Percentiles rank a stretch among this genome's conserved stretches.
Conservation (phyloP, 2,329 filamentous ascomycete species). For the Acrodontium crateriforme region DNA sequence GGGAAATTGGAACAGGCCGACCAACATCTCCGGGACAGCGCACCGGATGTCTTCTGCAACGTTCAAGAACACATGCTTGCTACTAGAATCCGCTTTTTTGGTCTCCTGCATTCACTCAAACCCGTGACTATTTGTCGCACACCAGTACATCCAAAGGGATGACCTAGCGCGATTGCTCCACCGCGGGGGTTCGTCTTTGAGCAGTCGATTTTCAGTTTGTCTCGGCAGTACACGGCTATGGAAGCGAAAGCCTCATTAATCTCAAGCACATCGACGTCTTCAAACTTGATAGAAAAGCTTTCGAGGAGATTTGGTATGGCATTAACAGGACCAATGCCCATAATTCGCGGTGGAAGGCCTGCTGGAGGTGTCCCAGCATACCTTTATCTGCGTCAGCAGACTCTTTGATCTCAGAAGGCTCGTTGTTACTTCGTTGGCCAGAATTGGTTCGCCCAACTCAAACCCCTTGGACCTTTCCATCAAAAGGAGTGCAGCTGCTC, state of each 20-base stretch:
- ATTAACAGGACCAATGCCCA: slow-evolving; percentile 77
- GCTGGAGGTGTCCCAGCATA: slow-evolving; percentile 51
- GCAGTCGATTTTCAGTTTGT: slow-evolving; percentile 53
- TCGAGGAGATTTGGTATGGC: slow-evolving; percentile 70
- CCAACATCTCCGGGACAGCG: too few relatives aligned
- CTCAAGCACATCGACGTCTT: slow-evolving; percentile 73
- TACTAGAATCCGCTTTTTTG: slow-evolving; percentile 60
- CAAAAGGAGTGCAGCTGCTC: slow-evolving; percentile 68
- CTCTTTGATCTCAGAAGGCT: too few relatives aligned
- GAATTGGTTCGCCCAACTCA: slow-evolving; percentile 53
- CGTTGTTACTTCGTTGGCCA: too few relatives aligned
- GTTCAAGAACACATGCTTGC: slow-evolving; percentile 66
- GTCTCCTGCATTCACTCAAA: slow-evolving; percentile 51
- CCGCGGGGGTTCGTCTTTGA: slow-evolving; percentile 77
- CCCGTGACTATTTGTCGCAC: slow-evolving; percentile 66
- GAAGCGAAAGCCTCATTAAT: slow-evolving; percentile 70
- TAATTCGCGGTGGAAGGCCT: slow-evolving; percentile 65
- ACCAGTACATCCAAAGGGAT: slow-evolving; percentile 77
- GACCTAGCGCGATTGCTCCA: slow-evolving; percentile 72
- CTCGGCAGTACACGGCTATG: slow-evolving; percentile 54
- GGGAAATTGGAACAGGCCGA: too few relatives aligned
- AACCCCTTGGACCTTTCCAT: slow-evolving; percentile 68
- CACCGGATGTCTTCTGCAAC: too few relatives aligned
- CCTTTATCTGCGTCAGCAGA: too few relatives aligned
- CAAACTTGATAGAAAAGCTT: slow-evolving; percentile 11